Percentiles rank a stretch among this genome's conserved stretches.
These are phyloP conservation scores for Tuber microsphaerosporum DNA, from an alignment of 495 filamentous ascomycete genomes.

Conservation along the genomic window DNA sequence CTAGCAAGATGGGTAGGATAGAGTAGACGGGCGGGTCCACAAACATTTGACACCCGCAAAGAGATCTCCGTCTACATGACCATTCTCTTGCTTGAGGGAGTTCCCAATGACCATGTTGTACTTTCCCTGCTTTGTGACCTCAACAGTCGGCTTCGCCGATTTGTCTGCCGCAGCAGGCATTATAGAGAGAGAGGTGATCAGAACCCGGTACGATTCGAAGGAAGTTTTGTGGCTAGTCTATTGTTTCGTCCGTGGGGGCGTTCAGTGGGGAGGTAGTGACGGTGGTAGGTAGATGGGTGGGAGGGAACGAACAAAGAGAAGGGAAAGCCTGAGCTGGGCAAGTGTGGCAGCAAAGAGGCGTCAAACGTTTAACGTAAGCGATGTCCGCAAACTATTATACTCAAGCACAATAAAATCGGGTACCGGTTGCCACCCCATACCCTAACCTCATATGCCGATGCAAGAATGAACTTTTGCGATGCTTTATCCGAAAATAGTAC, in stretches of 20 bases:
- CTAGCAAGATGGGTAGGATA: not conserved
- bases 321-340: no score
- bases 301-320: no score
- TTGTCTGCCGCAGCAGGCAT: conserved; percentile 23
- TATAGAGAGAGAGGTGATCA: not conserved
- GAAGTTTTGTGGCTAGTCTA: no score
- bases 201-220: not conserved
- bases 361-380: no score
- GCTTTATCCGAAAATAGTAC: not conserved
- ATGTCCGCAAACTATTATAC: no score
- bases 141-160: conserved; percentile 29
- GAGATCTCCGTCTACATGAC: conserved; percentile 1
- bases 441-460: not conserved
- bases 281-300: no score
- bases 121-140: conserved; percentile 30
- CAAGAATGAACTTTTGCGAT: not conserved
- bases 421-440: no score
- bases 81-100: conserved; percentile 22
- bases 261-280: no score
- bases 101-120: conserved; percentile 30
- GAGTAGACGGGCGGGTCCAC: conserved; percentile 1
- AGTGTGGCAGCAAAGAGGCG: no score
- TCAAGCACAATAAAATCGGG: no score
- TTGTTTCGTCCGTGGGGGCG: no score
- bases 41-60: conserved; percentile 37